Percentiles rank a stretch among this genome's conserved stretches.
Evolutionary conservation across 768 basidiomycete genomes (phyloP).

Genomic region (Russula virescens): DNA sequence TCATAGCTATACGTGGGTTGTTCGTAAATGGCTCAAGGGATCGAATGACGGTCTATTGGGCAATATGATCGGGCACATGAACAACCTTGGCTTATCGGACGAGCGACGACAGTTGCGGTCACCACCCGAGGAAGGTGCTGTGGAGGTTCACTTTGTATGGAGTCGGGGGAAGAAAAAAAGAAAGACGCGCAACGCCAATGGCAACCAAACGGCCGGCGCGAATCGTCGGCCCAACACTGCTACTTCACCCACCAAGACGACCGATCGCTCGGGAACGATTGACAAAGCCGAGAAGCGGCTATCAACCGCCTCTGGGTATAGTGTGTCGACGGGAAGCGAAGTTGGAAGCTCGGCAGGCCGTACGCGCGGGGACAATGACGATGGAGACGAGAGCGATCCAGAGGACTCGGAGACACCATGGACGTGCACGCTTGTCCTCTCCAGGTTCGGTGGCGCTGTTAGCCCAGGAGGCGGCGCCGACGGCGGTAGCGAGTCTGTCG

Average conservation of each 20-base stretch:
- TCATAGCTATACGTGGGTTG: constrained; percentile 66
- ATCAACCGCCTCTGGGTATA: constrained; percentile 16
- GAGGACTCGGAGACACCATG: constrained; percentile 97
- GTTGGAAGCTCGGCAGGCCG: constrained; percentile 5
- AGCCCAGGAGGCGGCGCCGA: constrained; percentile 5
- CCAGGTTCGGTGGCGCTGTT: constrained; percentile 33
- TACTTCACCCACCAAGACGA: background rate
- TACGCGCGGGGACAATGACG: constrained; percentile 34
- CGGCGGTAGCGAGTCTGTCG: background rate
- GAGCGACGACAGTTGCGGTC: constrained; percentile 23
- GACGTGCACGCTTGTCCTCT: constrained; percentile 77
- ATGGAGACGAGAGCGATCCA: constrained; percentile 82
- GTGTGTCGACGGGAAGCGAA: constrained; percentile 19
- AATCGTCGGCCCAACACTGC: constrained; percentile 5
- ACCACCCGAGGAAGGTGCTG: constrained; percentile 23
- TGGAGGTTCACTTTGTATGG: constrained; percentile 82
- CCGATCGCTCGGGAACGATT: background rate
- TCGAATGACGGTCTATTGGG: constrained; percentile 40
- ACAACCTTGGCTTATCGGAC: constrained; percentile 21
- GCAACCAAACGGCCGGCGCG: background rate
- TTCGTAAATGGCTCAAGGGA: constrained; percentile 69
- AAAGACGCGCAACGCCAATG: background rate
- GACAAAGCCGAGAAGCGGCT: constrained; percentile 13
- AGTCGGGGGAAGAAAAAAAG: constrained; percentile 42
- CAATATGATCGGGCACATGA: constrained; percentile 40